Evolutionary conservation across 192 early-diverging fungal species (phyloP), one percentile per base, ranked within the genome.

Genomic region (Phlyctochytrium bullatum): DNA sequence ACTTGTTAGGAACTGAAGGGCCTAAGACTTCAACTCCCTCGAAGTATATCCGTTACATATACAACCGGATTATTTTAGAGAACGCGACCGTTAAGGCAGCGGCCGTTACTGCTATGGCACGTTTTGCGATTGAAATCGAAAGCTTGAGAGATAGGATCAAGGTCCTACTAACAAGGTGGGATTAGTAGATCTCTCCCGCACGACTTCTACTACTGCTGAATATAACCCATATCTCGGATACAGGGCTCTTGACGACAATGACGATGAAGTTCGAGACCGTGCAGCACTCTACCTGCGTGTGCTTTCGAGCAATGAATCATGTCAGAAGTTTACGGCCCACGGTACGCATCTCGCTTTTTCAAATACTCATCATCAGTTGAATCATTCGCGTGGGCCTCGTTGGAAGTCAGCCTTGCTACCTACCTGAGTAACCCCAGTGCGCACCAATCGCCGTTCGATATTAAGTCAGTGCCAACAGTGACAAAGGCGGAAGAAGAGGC

Each of bases 31-130:
- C 85, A n/a, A 90, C 89, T 24, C 95, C 97, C 23, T 90, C 92
- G 14, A 92, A 96, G 74, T 99, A 93, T 75, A 96, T 99, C 72
- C 86, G 95, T n/a, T 97, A 97, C 73, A 99, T 99, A 66, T 99
- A 99, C 86, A 99, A 99, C 82, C 88, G 97, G 10, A 93, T 99
- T 35, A 97, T 99, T 67, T 82, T 99, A 52, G 97, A 99, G 66
- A 97, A 95, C 70, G 90, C 95, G 1, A 93, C 92, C 71, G 93
- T 99, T 30, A 85, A 96, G 36, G 96, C 92, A 12, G 96, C 97
- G 2, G 96, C 97, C 2, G 95, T 98, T n/a, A 92, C 87, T 30
- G 92, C 96, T 1, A 80, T 99, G 74, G 92, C 92, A 61, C 92
- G 93, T 69, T 99, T 99, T 81, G 95, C 93, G 32, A 86, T 92